Evolutionary conservation across 2,329 filamentous ascomycete genomes (phyloP).

Genomic region (Scopulariopsis brevicaulis): DNA sequence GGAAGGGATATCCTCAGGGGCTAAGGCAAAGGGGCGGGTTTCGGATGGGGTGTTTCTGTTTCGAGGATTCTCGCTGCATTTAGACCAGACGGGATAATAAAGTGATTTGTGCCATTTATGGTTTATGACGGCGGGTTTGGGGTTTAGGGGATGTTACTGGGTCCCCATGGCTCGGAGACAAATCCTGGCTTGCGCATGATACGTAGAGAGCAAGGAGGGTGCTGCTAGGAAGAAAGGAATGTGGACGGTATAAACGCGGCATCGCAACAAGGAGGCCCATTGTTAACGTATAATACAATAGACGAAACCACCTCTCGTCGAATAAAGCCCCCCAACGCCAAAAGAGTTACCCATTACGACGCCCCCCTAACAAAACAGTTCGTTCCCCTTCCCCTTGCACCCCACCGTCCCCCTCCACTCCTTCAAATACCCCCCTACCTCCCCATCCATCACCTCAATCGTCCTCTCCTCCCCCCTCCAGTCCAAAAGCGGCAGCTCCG

Average conservation of each 20-base stretch:
- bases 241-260: too few relatives aligned
- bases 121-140: background rate
- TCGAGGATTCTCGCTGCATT: background rate
- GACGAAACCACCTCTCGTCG: too few relatives aligned
- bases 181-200: too few relatives aligned
- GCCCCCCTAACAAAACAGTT: background rate
- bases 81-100: background rate
- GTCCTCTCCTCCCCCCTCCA: conserved; percentile 47
- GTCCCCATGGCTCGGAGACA: too few relatives aligned
- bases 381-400: conserved; percentile 29
- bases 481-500: conserved; percentile 45
- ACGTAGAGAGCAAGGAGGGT: too few relatives aligned
- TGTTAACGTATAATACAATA: too few relatives aligned
- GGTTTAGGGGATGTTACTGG: background rate
- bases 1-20: background rate
- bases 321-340: background rate
- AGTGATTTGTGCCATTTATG: background rate
- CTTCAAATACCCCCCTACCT: conserved; percentile 38
- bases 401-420: conserved; percentile 55
- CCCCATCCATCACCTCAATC: conserved; percentile 24
- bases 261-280: too few relatives aligned
- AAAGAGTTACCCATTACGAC: background rate
- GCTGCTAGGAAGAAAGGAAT: too few relatives aligned
- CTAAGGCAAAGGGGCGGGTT: background rate
- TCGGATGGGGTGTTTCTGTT: background rate